Conservation (phyloP, 106 monocot species). For the Dendrobium huoshanense region DNA sequence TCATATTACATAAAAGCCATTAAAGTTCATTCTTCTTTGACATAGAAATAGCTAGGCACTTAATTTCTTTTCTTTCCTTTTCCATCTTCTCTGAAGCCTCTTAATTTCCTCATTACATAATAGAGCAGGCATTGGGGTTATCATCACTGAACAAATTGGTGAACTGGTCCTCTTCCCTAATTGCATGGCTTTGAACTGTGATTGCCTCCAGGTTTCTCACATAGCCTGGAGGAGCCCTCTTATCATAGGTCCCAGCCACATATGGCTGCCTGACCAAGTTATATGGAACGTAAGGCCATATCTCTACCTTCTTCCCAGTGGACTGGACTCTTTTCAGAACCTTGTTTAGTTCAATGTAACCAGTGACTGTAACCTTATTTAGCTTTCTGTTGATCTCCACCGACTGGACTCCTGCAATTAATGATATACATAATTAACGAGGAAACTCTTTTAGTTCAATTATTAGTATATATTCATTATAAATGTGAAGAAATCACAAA, state of each 20-base stretch:
- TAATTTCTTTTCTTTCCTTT: too few relatives aligned
- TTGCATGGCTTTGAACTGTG: constrained; percentile 11
- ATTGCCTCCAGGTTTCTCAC: constrained; percentile 38
- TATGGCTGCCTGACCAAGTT: constrained; percentile 40
- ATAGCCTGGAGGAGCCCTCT: constrained; percentile 54
- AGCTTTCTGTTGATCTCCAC: constrained; percentile 52
- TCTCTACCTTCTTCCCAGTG: constrained; percentile 54
- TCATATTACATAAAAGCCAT: too few relatives aligned
- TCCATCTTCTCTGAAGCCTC: too few relatives aligned
- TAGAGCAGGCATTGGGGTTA: constrained; percentile 57
- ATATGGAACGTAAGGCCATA: constrained; percentile 61
- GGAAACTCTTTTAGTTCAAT: too few relatives aligned
- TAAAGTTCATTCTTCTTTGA: too few relatives aligned
- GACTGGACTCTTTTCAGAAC: constrained; percentile 42
- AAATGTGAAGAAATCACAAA: too few relatives aligned
- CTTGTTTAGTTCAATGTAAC: constrained; percentile 39
- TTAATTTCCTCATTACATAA: constrained; percentile 31
- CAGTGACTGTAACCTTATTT: constrained; percentile 38
- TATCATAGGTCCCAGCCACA: constrained; percentile 39
- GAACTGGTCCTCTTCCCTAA: constrained; percentile 30
- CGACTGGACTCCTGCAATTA: constrained; percentile 26
- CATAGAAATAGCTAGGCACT: too few relatives aligned
- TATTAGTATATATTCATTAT: too few relatives aligned
- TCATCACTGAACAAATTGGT: constrained; percentile 57
- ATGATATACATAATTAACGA: too few relatives aligned